Evolutionary conservation across 176 grass and related monocot species (phyloP).

Genomic region (Aechmea fasciata): DNA sequence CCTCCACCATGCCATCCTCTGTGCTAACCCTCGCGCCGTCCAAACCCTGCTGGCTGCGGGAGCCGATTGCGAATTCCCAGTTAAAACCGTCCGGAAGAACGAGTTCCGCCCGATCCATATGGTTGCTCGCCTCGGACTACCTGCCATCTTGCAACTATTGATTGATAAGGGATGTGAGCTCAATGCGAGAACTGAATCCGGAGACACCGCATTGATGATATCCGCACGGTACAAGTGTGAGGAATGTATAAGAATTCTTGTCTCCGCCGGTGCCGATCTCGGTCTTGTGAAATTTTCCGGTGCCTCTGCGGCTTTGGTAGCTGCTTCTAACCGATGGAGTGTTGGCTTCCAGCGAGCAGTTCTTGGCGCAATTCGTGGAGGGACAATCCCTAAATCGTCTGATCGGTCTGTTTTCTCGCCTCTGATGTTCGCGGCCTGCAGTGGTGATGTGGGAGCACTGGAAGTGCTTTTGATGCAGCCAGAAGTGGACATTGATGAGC

Average conservation of each 20-base stretch:
- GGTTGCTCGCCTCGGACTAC: conserved; percentile 52
- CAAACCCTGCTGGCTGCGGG: conserved; percentile 49
- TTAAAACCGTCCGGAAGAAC: conserved; percentile 45
- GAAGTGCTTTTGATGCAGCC: conserved; percentile 46
- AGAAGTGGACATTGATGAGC: conserved; percentile 50
- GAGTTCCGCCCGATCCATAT: conserved; percentile 59
- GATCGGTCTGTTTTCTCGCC: conserved; percentile 54
- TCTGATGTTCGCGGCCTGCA: conserved; percentile 38
- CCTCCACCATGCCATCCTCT: conserved; percentile 92
- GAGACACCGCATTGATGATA: conserved; percentile 49
- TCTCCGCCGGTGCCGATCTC: conserved; percentile 47
- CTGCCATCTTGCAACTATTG: conserved; percentile 43
- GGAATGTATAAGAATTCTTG: conserved; percentile 59
- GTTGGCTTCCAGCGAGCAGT: conserved; percentile 36
- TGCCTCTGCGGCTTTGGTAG: conserved; percentile 33
- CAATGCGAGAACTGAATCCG: conserved; percentile 44
- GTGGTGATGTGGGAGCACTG: conserved; percentile 42
- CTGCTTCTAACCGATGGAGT: conserved; percentile 40
- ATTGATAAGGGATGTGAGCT: conserved; percentile 46
- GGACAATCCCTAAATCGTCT: conserved; percentile 46
- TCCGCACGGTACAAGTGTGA: conserved; percentile 41
- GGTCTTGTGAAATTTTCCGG: conserved; percentile 47
- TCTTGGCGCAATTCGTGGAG: conserved; percentile 34
- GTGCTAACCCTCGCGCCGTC: conserved; percentile 49
- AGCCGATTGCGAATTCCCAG: conserved; percentile 36